These are phyloP conservation scores for Pythium aquatile DNA, from an alignment of 352 stramenopile species.

Conservation along the genomic window DNA sequence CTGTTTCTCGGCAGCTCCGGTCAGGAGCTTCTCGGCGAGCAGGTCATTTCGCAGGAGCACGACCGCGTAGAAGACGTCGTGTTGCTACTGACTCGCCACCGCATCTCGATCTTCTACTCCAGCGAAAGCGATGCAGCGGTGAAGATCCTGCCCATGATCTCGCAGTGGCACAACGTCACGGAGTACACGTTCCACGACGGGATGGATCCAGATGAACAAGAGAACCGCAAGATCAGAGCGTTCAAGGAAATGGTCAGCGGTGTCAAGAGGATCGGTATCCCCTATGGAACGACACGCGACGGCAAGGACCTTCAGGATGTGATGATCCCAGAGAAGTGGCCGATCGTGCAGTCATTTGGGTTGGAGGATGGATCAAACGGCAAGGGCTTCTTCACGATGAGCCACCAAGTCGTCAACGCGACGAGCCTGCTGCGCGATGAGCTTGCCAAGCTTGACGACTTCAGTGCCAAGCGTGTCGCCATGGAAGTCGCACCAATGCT, in stretches of 20 bases:
- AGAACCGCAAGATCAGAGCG: conserved; percentile 59
- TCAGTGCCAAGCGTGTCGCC: conserved; percentile 50
- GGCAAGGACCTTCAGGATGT: conserved; percentile 40
- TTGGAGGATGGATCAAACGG: conserved; percentile 37
- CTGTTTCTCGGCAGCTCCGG: conserved; percentile 67
- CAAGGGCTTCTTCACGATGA: conserved; percentile 79
- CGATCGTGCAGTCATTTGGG: conserved; percentile 67
- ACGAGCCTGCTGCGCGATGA: conserved; percentile 33
- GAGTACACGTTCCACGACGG: conserved; percentile 65
- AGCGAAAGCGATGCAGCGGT: conserved; percentile 60
- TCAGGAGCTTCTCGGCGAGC: conserved; percentile 69
- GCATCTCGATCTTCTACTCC: conserved; percentile 60
- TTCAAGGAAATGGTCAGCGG: conserved; percentile 63
- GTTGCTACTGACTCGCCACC: conserved; percentile 44
- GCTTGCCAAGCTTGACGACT: conserved; percentile 53
- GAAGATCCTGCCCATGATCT: conserved; percentile 65
- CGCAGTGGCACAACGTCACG: conserved; percentile 61
- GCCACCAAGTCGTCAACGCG: conserved; percentile 62
- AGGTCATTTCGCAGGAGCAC: conserved; percentile 66
- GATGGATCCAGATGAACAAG: conserved; percentile 68
- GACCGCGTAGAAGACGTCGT: conserved; percentile 72
- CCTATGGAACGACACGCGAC: conserved; percentile 40
- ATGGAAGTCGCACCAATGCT: conserved; percentile 56
- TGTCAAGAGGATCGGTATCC: conserved; percentile 49
- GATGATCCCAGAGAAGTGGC: conserved; percentile 75